phyloP scores from a whole-genome alignment of 768 basidiomycete species.

The Polyporus arcularius region DNA sequence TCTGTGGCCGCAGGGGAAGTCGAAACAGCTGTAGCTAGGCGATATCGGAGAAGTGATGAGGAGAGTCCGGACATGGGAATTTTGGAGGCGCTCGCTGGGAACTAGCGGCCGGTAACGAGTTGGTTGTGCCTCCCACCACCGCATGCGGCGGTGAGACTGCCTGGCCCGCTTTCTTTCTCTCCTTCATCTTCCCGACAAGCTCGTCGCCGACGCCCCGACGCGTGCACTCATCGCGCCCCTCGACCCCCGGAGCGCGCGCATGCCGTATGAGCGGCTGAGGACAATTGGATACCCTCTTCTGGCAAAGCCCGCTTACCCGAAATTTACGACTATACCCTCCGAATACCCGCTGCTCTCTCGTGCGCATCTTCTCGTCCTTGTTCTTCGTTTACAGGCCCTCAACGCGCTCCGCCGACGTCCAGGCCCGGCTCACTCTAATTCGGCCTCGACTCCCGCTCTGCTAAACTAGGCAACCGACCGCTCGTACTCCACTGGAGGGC shows the following conservation, averaged over 20 bases:
- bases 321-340: conserved; percentile 21
- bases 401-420: conserved; percentile 1
- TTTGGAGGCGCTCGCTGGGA: conserved; percentile 16
- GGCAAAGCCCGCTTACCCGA: conserved; percentile 16
- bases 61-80: neutral
- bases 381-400: conserved; percentile 1
- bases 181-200: neutral
- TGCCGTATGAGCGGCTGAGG: conserved; percentile 17
- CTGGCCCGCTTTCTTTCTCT: neutral
- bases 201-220: neutral
- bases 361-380: conserved; percentile 13
- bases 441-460: neutral
- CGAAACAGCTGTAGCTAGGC: conserved; percentile 10
- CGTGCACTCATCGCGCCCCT: neutral
- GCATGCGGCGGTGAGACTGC: neutral
- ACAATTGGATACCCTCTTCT: conserved; percentile 21
- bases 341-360: conserved; percentile 11
- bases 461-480: no score
- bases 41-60: conserved; percentile 15
- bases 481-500: no score
- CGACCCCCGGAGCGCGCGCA: conserved; percentile 18
- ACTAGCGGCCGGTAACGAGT: neutral
- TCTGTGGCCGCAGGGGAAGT: no score
- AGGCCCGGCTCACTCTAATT: conserved; percentile 4
- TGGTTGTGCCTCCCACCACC: neutral